Evolutionary conservation across 2,329 filamentous ascomycete species (phyloP).

Genomic region (Penicillium janthinellum): DNA sequence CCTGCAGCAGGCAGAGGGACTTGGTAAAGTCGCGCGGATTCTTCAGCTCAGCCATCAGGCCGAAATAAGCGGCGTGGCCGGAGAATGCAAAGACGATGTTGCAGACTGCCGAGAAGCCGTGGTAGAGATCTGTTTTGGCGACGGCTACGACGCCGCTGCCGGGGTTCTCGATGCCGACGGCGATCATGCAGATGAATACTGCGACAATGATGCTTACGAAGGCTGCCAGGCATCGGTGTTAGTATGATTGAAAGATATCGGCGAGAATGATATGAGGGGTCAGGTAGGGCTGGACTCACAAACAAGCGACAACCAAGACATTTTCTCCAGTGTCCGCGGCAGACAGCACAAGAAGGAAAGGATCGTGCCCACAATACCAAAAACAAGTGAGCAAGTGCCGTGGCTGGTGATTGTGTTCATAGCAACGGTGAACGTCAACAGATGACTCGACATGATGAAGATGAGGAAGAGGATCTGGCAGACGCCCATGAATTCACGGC

Average conservation of each 20-base stretch:
- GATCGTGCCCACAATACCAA: constrained; percentile 60
- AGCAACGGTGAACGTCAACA: constrained; percentile 69
- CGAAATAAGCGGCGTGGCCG: constrained; percentile 70
- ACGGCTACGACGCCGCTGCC: constrained; percentile 41
- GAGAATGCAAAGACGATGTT: constrained; percentile 75
- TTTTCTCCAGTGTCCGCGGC: constrained; percentile 63
- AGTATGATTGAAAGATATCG: neutral
- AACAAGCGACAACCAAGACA: constrained; percentile 63
- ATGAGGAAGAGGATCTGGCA: constrained; percentile 66
- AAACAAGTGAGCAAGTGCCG: constrained; percentile 65
- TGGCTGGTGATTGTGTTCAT: constrained; percentile 66
- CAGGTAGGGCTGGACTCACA: constrained; percentile 35
- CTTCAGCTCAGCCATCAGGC: constrained; percentile 65
- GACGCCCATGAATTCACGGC: constrained; percentile 63
- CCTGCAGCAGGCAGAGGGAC: constrained; percentile 63
- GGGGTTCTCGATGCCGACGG: constrained; percentile 57
- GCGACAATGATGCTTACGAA: constrained; percentile 66
- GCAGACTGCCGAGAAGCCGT: constrained; percentile 62
- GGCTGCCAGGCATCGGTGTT: constrained; percentile 37
- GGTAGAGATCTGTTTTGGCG: constrained; percentile 51
- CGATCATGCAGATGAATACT: constrained; percentile 68
- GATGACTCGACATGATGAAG: constrained; percentile 72
- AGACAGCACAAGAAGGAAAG: constrained; percentile 62
- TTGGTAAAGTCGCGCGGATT: constrained; percentile 63
- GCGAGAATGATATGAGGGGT: neutral